Percentiles rank a stretch among this genome's conserved stretches.
These are phyloP conservation scores for Paecilomyces sp. DNA, from an alignment of 2,329 filamentous ascomycete species.

Conservation along the genomic window DNA sequence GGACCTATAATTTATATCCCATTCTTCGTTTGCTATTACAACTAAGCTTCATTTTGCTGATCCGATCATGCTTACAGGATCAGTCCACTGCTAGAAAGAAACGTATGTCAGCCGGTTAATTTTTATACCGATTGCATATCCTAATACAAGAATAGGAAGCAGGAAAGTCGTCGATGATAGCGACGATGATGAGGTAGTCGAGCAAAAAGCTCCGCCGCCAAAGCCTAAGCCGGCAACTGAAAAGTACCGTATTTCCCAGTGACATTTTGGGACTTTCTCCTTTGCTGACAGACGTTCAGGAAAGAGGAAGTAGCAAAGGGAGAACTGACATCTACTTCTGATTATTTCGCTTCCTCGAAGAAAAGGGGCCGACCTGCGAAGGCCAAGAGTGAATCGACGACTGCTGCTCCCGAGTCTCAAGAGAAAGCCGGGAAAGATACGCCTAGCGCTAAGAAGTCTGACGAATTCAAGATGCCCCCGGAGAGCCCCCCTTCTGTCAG, in stretches of 20 bases:
- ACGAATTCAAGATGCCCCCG: not conserved
- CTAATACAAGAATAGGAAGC: conserved; percentile 23
- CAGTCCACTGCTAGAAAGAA: conserved; percentile 23
- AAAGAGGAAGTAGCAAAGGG: conserved; percentile 45
- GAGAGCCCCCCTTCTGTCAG: conserved; percentile 4
- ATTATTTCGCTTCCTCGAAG: conserved; percentile 55
- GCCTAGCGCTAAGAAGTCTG: conserved; percentile 35
- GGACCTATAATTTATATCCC: not conserved
- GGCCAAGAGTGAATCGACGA: conserved; percentile 13
- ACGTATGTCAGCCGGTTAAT: conserved; percentile 19
- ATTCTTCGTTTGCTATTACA: not conserved
- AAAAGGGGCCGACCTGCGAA: conserved; percentile 44
- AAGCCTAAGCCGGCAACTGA: conserved; percentile 36
- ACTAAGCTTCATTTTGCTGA: not conserved
- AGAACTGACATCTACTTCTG: conserved; percentile 54
- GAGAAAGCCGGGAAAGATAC: conserved; percentile 22
- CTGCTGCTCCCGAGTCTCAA: conserved; percentile 9
- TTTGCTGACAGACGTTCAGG: conserved; percentile 16
- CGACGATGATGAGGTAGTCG: conserved; percentile 59
- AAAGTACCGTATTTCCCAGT: conserved; percentile 36
- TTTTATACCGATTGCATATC: not conserved
- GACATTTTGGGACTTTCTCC: conserved; percentile 1
- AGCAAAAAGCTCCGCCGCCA: conserved; percentile 27
- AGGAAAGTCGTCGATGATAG: conserved; percentile 76
- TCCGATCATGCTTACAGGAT: conserved; percentile 12